Conservation (phyloP, 2,329 filamentous ascomycete genomes). For the Rachicladosporium sp. region DNA sequence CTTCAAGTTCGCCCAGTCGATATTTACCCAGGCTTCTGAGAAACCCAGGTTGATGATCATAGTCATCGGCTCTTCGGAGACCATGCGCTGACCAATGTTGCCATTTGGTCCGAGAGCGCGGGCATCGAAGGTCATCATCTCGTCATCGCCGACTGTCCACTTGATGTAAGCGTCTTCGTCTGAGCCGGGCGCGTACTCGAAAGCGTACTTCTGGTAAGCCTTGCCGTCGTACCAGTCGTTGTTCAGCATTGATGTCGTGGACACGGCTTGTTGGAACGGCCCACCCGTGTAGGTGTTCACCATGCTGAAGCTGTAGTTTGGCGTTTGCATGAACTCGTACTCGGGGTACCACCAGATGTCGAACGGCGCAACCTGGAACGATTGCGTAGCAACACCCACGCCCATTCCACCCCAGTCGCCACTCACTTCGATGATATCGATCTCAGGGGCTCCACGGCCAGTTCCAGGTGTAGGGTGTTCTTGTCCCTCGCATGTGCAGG, state of each 20-base stretch:
- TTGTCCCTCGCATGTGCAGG: conserved; percentile 51
- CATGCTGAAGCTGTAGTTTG: conserved; percentile 44
- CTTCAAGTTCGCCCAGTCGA: conserved; percentile 32
- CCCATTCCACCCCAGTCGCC: conserved; percentile 31
- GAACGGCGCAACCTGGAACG: conserved; percentile 56
- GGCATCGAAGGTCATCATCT: conserved; percentile 52
- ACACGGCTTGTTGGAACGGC: conserved; percentile 51
- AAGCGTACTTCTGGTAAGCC: conserved; percentile 50
- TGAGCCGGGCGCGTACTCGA: conserved; percentile 50
- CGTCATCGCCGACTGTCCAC: conserved; percentile 56
- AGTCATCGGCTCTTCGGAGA: conserved; percentile 56
- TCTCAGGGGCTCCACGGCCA: conserved; percentile 57
- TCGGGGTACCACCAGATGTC: conserved; percentile 55
- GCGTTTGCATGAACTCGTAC: conserved; percentile 51
- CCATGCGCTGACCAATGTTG: conserved; percentile 53
- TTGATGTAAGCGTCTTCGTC: conserved; percentile 44
- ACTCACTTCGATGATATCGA: conserved; percentile 60
- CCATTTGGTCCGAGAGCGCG: conserved; percentile 54
- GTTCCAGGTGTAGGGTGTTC: conserved; percentile 55
- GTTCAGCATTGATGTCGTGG: conserved; percentile 48
- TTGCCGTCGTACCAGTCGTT: conserved; percentile 56
- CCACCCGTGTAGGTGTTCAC: conserved; percentile 52
- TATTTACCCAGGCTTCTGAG: conserved; percentile 37
- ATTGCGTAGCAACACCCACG: conserved; percentile 51
- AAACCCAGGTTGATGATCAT: conserved; percentile 60